These are phyloP conservation scores for Saitozyma podzolica DNA, from an alignment of 768 basidiomycete genomes.

Conservation along the genomic window DNA sequence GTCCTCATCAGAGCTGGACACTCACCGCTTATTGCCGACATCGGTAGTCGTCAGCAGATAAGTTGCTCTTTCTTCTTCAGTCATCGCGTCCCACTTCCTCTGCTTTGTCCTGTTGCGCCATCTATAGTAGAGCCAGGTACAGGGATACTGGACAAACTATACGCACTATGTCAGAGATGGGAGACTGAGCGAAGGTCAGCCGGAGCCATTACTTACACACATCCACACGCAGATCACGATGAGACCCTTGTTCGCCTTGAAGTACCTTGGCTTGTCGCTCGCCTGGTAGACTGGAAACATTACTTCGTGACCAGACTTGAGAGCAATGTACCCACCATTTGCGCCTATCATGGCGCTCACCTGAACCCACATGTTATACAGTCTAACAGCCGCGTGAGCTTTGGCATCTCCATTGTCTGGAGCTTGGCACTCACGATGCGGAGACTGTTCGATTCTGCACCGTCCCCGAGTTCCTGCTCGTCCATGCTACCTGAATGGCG, in stretches of 20 bases:
- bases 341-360: slow-evolving; percentile 44
- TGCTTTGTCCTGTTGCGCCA: slow-evolving; percentile 37
- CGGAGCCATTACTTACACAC: slow-evolving; percentile 35
- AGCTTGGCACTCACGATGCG: slow-evolving; percentile 36
- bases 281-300: slow-evolving; percentile 18
- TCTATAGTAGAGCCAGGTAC: slow-evolving; percentile 45
- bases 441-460: slow-evolving; percentile 52
- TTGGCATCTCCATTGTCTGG: too few species aligned
- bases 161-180: too few species aligned
- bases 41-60: slow-evolving; percentile 52
- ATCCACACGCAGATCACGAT: slow-evolving; percentile 49
- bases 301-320: too few species aligned
- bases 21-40: slow-evolving; percentile 40
- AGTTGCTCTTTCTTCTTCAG: slow-evolving; percentile 38
- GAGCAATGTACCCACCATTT: too few species aligned
- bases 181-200: too few species aligned
- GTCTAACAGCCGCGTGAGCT: too few species aligned
- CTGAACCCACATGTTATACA: slow-evolving; percentile 52
- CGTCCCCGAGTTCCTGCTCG: slow-evolving; percentile 41
- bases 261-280: slow-evolving; percentile 21
- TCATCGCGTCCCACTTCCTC: slow-evolving; percentile 45
- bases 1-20: neutral
- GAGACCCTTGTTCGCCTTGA: slow-evolving; percentile 46
- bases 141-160: slow-evolving; percentile 38
- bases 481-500: slow-evolving; percentile 52